Evolutionary conservation across 805 yeast genomes (phyloP).

Genomic region (Saccharomyces paradoxus): DNA sequence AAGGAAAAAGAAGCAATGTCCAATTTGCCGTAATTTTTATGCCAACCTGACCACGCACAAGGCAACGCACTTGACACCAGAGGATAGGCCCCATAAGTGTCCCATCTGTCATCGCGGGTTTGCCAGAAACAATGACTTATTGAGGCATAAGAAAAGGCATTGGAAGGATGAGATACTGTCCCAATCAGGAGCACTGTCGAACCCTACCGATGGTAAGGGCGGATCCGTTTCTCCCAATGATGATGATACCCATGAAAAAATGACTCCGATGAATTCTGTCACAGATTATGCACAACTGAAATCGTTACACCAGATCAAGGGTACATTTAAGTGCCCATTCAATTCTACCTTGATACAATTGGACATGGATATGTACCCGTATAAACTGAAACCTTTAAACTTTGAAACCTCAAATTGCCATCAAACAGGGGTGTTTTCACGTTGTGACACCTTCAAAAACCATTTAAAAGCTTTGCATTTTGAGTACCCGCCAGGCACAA

Average conservation of each 20-base stretch:
- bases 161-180: constrained; percentile 47
- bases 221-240: constrained; percentile 5
- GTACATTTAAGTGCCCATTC: constrained; percentile 71
- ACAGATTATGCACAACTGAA: constrained; percentile 20
- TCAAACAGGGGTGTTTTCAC: constrained; percentile 72
- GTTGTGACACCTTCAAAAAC: constrained; percentile 88
- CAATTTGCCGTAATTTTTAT: constrained; percentile 58
- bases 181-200: not conserved
- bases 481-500: constrained; percentile 79
- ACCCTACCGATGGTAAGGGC: constrained; percentile 3
- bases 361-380: constrained; percentile 27
- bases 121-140: constrained; percentile 78
- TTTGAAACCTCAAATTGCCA: constrained; percentile 48
- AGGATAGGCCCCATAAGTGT: constrained; percentile 71
- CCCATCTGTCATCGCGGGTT: constrained; percentile 74
- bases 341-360: constrained; percentile 26
- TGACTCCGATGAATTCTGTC: not conserved
- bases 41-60: constrained; percentile 79
- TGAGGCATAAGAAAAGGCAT: constrained; percentile 80
- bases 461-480: constrained; percentile 87
- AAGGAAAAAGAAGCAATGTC: constrained; percentile 64
- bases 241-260: not conserved
- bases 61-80: constrained; percentile 65
- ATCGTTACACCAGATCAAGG: constrained; percentile 25
- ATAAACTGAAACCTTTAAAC: constrained; percentile 14